These are phyloP conservation scores for Andrographis paniculata DNA, from an alignment of 305 asterid species.

Conservation along the genomic window DNA sequence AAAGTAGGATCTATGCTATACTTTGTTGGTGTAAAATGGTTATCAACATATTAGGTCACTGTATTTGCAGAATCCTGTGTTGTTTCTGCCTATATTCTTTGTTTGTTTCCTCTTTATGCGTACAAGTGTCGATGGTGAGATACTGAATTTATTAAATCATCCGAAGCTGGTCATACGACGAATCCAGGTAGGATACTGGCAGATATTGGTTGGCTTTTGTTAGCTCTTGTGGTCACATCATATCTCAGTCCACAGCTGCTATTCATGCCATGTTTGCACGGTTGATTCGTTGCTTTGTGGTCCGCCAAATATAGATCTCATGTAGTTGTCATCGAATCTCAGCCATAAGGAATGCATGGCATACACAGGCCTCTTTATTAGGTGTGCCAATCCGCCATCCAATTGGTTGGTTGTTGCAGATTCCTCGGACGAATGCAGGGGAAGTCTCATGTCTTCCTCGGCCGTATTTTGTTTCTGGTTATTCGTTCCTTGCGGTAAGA, in stretches of 20 bases:
- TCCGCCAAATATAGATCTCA: constrained; percentile 87
- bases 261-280: neutral
- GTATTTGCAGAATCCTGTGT: constrained; percentile 3
- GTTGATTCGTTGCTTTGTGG: constrained; percentile 24
- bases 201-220: too few species aligned
- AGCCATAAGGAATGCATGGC: constrained; percentile 84
- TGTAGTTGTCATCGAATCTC: constrained; percentile 71
- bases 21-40: constrained; percentile 17
- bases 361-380: constrained; percentile 71
- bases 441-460: constrained; percentile 65
- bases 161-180: neutral
- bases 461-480: constrained; percentile 45
- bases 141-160: neutral
- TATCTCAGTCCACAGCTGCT: neutral
- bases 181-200: too few species aligned
- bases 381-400: constrained; percentile 60
- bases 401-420: constrained; percentile 64
- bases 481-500: constrained; percentile 55
- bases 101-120: neutral
- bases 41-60: constrained; percentile 8
- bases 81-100: neutral
- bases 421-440: constrained; percentile 73
- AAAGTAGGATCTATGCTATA: constrained; percentile 3
- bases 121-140: neutral
- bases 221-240: too few species aligned